Percentiles rank a stretch among this genome's conserved stretches.
Conservation (phyloP, 1,139 yeast genomes). For the Yamadazyma diddensiae region DNA sequence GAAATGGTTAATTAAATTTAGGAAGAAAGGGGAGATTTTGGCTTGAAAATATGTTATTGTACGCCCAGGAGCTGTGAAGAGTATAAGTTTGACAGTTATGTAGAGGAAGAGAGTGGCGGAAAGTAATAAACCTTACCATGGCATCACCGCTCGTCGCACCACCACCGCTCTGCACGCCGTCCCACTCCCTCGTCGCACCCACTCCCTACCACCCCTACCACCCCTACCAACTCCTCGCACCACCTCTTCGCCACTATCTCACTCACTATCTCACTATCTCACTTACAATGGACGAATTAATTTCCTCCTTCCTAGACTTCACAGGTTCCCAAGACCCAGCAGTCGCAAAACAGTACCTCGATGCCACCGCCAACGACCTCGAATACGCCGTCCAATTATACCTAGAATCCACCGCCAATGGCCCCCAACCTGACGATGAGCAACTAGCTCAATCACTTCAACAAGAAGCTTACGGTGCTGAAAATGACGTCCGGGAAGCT, state of each 20-base stretch:
- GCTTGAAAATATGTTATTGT: not conserved
- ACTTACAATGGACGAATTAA: conserved; percentile 13
- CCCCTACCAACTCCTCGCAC: not conserved
- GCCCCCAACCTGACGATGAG: too few species aligned
- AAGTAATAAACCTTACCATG: too few species aligned
- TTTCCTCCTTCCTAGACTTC: conserved; percentile 75
- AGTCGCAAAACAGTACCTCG: conserved; percentile 75
- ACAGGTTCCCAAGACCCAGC: conserved; percentile 72
- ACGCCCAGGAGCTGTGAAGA: not conserved
- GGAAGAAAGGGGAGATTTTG: not conserved
- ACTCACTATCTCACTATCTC: not conserved
- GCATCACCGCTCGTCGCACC: too few species aligned
- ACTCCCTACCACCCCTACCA: not conserved
- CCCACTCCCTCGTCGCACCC: too few species aligned
- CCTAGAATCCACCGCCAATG: conserved; percentile 49
- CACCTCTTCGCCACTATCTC: not conserved
- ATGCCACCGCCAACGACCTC: conserved; percentile 72
- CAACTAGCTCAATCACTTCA: conserved; percentile 64
- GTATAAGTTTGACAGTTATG: too few species aligned
- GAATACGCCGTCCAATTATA: conserved; percentile 84
- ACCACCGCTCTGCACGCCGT: too few species aligned
- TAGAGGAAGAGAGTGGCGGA: too few species aligned
- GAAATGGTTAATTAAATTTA: not conserved
- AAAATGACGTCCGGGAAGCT: conserved; percentile 50
- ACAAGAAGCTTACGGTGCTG: conserved; percentile 52